Evolutionary conservation across 164 flowering plant species (phyloP), one percentile per base, ranked within the genome.

Genomic region (Aristolochia contorta): DNA sequence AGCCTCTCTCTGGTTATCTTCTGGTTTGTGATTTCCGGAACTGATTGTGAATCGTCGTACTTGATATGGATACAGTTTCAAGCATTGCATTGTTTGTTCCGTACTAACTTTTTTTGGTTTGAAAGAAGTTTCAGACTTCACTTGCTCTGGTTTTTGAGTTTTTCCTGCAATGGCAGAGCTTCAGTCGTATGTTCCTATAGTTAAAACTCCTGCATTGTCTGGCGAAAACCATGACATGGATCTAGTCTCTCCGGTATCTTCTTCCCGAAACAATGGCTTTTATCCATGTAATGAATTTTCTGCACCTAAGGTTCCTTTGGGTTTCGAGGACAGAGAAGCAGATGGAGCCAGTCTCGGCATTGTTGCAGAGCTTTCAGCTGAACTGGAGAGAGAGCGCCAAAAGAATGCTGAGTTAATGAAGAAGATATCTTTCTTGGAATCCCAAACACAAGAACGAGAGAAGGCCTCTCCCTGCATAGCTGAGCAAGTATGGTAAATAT

Each of bases 391-490:
- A 55, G 85, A 81, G 64, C 77, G 77, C 47, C 66, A 69, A 63
- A 81, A 62, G 69, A 81, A 81, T 72, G 76, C 74, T 0, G 79
- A 77, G 70, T 80, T 81, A 49, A 56, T 75, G 81, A 73, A 79
- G 67, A 79, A 78, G 63, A 74, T 81, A 63, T 72, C 76, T 30
- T 47, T 67, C 1, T 76, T 81, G 61, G 85, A 81, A 71, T 74
- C 83, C 71, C 77, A 77, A 64, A 57, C 75, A 69, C 65, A 72
- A 55, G 71, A 64, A 46, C 73, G 69, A 30, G 65, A 68, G 23
- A 69, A 68, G 49, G 65, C 62, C 10, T 63, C 72, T 20, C 54
- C 54, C 48, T 56, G 20, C n/a, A 46, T 47, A 13, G 24, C 56
- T 59, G 58, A 58, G 57, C 77, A 73, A 60, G 82, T 75, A 75